Evolutionary conservation across 306 rosid genomes (phyloP), one percentile per base, ranked within the genome.

Genomic region (Rosa persica): DNA sequence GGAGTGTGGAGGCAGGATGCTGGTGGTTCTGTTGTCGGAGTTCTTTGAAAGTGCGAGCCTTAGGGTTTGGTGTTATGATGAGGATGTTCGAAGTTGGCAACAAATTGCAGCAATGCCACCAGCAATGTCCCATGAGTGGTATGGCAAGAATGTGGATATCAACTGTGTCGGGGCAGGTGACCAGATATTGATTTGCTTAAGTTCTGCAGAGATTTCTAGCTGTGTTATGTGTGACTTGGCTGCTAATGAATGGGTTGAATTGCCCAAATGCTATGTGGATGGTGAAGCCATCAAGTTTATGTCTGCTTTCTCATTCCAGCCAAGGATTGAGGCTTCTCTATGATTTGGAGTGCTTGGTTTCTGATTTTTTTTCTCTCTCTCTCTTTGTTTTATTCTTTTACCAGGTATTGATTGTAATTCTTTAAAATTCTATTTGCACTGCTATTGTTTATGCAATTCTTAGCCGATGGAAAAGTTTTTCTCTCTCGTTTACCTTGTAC

Each of bases 281-380:
- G 97, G 98, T 47, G 87, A 86, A 83, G 87, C 88, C 74, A 61
- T 87, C 12, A 94, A 92, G 83, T 95, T 95, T 80, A 87, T 91
- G 97, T 92, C 97, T 78, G 95, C 98, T 23, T 89, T 92, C 81
- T 86, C 98, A 22, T 89, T 95, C 64, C 91, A 95, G 89, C 98
- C 98, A 2, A 86, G 98, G 84, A 92, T 95, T 58, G 98, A 95
- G 85, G 98, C 92, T 77, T 80, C 83, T 73, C 85, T 90, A 5
- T 92, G 88, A 89, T 81, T n/a, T 58, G 36, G 47, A 65, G 10
- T 67, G 10, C 7, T 25, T 55, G 70, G 34, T 46, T 22, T 79
- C 19, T 43, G 70, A 67, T 52, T 17, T 6, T 48, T 62, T 84
- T 46, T 49, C n/a, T n/a, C n/a, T n/a, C n/a, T n/a, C n/a, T n/a